Base-by-base conservation (phyloP, 164 flowering plant genomes). In the Umbellularia californica region DNA sequence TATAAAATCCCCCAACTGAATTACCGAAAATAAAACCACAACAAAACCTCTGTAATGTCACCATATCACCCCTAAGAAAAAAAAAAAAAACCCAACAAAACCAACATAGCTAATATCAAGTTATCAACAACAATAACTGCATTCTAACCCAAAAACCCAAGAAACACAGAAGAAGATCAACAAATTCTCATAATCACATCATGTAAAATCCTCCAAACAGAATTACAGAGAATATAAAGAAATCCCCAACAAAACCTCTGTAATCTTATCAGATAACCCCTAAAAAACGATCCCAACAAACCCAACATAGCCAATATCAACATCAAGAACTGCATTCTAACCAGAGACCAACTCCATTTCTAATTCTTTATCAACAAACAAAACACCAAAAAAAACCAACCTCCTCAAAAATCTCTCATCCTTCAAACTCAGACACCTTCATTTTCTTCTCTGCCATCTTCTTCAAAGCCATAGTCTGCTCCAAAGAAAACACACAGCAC, bases 401-500 rank as follows among this genome's bases (percentile, higher is more conserved):
- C 24, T 60, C 64, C 64, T n/a, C 15, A 25, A 25, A 24, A 22
- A 22, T 64, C 67, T 41, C 47, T 41, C 47, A 41, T 41, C 11
- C 47, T 41, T 41, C 47, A 41, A 6, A 41, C 47, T 41, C 10
- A 5, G 47, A 14, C 67, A 10, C 28, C 67, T 24, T 33, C 65
- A 73, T 55, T 72, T 69, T 72, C 41, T 71, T 74, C 73, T 75
- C 73, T 1, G 80, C 75, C n/a, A 75, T 69, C 72, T 30, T 75
- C 82, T 75, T 73, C 75, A 81, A 55, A 60, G 27, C 27, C 58
- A 65, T 47, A 71, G 84, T 28, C 82, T 90, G 96, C 76, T 93
- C 96, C 24, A 77, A 64, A 0, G 94, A 84, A 74, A 78, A 83
- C 11, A 93, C 83, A 63, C 93, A 90, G 35, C 78, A 74, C 2